phyloP scores from a whole-genome alignment of 2,329 filamentous ascomycete genomes.

The Verticillium nubilum region DNA sequence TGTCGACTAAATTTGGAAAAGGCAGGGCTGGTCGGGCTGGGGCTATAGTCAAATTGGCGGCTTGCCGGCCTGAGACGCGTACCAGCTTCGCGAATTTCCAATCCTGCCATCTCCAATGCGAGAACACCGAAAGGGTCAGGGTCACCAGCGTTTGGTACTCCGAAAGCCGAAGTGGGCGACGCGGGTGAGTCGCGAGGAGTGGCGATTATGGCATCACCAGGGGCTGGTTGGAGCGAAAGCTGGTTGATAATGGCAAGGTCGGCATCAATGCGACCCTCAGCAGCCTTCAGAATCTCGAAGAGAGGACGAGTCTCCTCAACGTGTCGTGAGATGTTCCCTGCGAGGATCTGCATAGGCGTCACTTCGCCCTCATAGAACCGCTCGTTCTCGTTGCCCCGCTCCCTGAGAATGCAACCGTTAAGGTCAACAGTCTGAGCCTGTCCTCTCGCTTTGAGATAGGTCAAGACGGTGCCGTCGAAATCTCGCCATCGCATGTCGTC shows the following conservation, averaged over 20 bases:
- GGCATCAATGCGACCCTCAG: slow-evolving; percentile 75
- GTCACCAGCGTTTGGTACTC: slow-evolving; percentile 72
- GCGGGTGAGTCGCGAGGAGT: slow-evolving; percentile 28
- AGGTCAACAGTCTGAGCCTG: slow-evolving; percentile 50
- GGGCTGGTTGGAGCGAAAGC: slow-evolving; percentile 61
- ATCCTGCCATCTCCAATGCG: slow-evolving; percentile 82
- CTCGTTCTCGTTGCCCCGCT: slow-evolving; percentile 55
- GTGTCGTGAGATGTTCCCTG: slow-evolving; percentile 49
- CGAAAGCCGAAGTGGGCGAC: slow-evolving; percentile 54
- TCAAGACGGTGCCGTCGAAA: slow-evolving; percentile 48
- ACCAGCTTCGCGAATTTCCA: slow-evolving; percentile 89
- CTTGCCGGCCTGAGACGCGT: slow-evolving; percentile 66
- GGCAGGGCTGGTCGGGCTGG: slow-evolving; percentile 70
- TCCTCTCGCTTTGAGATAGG: slow-evolving; percentile 54
- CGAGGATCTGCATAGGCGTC: slow-evolving; percentile 50
- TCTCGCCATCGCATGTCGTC: slow-evolving; percentile 46
- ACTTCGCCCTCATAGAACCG: slow-evolving; percentile 48
- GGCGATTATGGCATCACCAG: slow-evolving; percentile 63
- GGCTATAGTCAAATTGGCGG: slow-evolving; percentile 78
- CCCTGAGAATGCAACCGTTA: slow-evolving; percentile 50
- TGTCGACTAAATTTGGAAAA: slow-evolving; percentile 53
- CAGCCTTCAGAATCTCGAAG: slow-evolving; percentile 79
- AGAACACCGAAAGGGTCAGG: slow-evolving; percentile 90
- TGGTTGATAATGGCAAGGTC: slow-evolving; percentile 62
- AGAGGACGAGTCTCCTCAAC: slow-evolving; percentile 54